Evolutionary conservation across 495 filamentous ascomycete species (phyloP).

Genomic region (Trichoderma asperelloides): DNA sequence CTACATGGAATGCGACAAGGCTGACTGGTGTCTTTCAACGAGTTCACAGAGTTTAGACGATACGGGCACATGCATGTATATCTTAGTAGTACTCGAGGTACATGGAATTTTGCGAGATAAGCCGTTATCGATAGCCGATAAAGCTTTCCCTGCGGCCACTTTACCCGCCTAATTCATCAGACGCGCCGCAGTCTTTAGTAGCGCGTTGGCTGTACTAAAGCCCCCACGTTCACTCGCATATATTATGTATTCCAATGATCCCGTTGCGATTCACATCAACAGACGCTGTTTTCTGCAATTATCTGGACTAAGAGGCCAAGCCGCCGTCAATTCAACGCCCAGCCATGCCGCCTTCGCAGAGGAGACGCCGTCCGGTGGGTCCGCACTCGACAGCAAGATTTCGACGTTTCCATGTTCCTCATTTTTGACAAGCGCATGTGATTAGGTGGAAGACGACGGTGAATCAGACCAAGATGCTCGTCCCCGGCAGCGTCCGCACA

Average conservation of each 20-base stretch:
- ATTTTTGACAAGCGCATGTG: neutral
- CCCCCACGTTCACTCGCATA: neutral
- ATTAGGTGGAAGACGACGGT: constrained; percentile 12
- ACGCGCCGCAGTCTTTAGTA: neutral
- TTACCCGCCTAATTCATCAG: neutral
- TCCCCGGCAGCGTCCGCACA: constrained; percentile 8
- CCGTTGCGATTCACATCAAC: neutral
- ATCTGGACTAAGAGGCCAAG: neutral
- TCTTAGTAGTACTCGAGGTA: too few relatives aligned
- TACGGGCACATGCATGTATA: too few relatives aligned
- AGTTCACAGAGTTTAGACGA: neutral
- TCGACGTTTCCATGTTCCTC: constrained; percentile 2
- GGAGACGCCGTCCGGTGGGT: constrained; percentile 15
- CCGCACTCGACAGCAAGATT: neutral
- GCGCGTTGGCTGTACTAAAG: neutral
- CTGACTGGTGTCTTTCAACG: neutral
- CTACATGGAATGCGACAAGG: neutral
- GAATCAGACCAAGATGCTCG: constrained; percentile 20
- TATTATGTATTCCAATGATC: neutral
- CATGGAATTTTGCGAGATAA: neutral
- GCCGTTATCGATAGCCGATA: neutral
- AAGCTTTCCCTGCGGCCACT: neutral
- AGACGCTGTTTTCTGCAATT: neutral
- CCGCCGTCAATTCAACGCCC: neutral
- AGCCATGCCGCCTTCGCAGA: constrained; percentile 18